phyloP scores from a whole-genome alignment of 2,329 filamentous ascomycete species.

The Tricladium varicosporioides region DNA sequence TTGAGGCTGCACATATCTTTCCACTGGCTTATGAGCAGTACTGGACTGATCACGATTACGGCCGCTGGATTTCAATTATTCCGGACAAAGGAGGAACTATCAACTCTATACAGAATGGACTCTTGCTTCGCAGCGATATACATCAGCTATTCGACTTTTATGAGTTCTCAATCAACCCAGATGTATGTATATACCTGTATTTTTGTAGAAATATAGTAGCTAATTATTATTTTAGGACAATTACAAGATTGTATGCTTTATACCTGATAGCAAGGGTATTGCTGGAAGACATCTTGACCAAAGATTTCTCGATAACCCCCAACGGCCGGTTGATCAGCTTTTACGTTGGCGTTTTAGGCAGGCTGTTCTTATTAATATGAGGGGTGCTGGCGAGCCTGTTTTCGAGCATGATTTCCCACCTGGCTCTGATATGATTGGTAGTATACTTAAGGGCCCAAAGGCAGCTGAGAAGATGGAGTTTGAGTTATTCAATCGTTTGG shows the following conservation, averaged over 20 bases:
- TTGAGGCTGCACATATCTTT: too few species aligned
- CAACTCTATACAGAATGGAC: too few species aligned
- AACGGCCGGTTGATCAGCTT: constrained; percentile 3
- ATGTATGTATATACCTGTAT: not conserved
- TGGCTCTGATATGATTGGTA: too few species aligned
- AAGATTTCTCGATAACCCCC: not conserved
- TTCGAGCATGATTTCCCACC: too few species aligned
- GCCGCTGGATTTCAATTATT: not conserved
- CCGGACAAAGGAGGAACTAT: too few species aligned
- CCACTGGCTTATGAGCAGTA: not conserved
- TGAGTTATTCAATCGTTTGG: too few species aligned
- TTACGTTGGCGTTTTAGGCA: constrained; percentile 5
- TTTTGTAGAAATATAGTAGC: not conserved
- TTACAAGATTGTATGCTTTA: not conserved
- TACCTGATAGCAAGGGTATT: not conserved
- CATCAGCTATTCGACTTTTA: not conserved
- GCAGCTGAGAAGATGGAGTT: too few species aligned
- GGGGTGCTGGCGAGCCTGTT: too few species aligned
- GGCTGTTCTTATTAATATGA: constrained; percentile 2
- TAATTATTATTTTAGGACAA: not conserved
- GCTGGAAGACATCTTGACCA: too few species aligned
- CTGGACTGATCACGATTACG: not conserved
- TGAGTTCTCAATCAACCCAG: not conserved
- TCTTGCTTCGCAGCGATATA: too few species aligned
- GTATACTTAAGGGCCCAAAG: too few species aligned